Evolutionary conservation across 148 eudicot species (phyloP), one percentile per base, ranked within the genome.

Genomic region (Mesembryanthemum crystallinum): DNA sequence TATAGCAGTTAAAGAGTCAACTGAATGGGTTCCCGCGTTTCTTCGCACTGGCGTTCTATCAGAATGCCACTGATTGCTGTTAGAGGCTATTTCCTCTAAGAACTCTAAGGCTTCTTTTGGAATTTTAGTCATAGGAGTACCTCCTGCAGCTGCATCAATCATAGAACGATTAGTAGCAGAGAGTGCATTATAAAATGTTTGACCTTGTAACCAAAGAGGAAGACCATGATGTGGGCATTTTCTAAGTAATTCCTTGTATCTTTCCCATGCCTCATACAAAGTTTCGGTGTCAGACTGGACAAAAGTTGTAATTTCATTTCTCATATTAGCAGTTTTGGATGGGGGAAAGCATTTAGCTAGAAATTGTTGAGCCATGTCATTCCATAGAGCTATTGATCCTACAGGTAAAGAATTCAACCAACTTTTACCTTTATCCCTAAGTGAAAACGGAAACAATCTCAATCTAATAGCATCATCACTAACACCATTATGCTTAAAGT

Each of bases 221-320:
- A 63, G 37, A 11, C 66, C 66, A 63, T 63, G 66, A 28, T 63
- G 66, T 63, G 33, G 66, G 23, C 66, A 30, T n/a, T 13, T 63
- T 63, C 66, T 63, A 27, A 63, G 37, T 13, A 63, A 8, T 21
- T 63, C 51, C 18, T 63, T 63, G 23, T 25, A 63, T 27, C 66
- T 25, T 30, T 63, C 37, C 32, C 37, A 63, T 63, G 23, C 66
- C 23, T 25, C 37, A 63, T 63, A 63, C 33, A 29, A 30, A 0
- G 10, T 63, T 8, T 27, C 33, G 2, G 4, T 8, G 66, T 45
- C 51, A 25, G 27, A 25, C 5, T 63, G 33, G 1, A 63, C 7
- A n/a, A 63, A 63, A 30, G 66, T 25, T 5, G 66, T 25, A 25
- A 63, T 63, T 5, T 25, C 66, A 63, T 63, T 63, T 17, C 66